phyloP scores from a whole-genome alignment of 2,329 filamentous ascomycete genomes.

The Helotiales sp. region DNA sequence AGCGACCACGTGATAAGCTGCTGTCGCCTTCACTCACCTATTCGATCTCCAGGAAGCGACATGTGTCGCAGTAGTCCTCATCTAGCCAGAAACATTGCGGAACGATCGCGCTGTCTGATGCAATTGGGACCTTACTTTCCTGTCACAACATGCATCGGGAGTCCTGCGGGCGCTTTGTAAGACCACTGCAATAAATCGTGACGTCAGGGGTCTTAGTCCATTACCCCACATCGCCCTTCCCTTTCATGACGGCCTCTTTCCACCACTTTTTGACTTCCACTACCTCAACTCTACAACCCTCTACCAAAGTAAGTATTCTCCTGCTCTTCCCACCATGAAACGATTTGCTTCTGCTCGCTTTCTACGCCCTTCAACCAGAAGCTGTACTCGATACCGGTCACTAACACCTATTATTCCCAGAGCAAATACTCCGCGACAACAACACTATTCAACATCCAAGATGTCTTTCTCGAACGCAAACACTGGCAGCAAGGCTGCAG shows the following conservation, averaged over 20 bases:
- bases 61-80: too few relatives aligned
- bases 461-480: conserved; percentile 56
- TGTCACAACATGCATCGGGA: too few relatives aligned
- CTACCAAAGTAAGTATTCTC: conserved; percentile 7
- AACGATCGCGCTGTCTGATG: too few relatives aligned
- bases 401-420: conserved; percentile 8
- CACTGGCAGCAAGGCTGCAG: conserved; percentile 62
- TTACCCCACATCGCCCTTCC: not conserved
- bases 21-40: too few relatives aligned
- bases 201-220: too few relatives aligned
- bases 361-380: not conserved
- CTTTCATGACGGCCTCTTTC: conserved; percentile 11
- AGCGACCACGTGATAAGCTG: too few relatives aligned
- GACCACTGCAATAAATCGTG: too few relatives aligned
- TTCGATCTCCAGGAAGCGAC: too few relatives aligned
- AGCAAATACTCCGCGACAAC: not conserved
- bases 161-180: too few relatives aligned
- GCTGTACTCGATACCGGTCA: conserved; percentile 4
- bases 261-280: not conserved
- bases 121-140: too few relatives aligned
- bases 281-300: not conserved
- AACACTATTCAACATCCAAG: conserved; percentile 11
- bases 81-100: too few relatives aligned
- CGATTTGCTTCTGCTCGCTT: conserved; percentile 4
- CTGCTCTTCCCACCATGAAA: conserved; percentile 10